These are phyloP conservation scores for Penicillium frequentans DNA, from an alignment of 2,329 filamentous ascomycete species.

Conservation along the genomic window DNA sequence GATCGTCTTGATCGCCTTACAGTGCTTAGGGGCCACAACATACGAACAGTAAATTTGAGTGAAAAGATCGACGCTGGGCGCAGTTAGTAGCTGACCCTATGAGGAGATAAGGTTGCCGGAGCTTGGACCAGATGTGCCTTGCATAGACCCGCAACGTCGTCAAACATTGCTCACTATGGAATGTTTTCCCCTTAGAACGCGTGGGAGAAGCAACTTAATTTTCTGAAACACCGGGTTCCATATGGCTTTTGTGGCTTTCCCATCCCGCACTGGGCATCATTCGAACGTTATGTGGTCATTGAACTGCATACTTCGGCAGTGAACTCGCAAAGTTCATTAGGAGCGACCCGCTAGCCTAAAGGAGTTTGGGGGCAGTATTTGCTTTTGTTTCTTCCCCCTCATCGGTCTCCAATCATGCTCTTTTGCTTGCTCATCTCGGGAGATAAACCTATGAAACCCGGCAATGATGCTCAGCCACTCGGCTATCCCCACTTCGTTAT, in stretches of 20 bases:
- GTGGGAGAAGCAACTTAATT: background rate
- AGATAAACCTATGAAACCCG: background rate
- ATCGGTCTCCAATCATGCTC: background rate
- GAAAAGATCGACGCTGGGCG: constrained; percentile 12
- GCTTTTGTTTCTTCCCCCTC: background rate
- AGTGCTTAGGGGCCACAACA: background rate
- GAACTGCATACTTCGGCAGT: constrained; percentile 11
- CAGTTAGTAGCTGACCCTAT: constrained; percentile 1
- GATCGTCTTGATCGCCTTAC: background rate
- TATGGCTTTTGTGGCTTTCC: constrained; percentile 23
- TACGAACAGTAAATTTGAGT: constrained; percentile 2
- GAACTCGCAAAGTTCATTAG: constrained; percentile 2
- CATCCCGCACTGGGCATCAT: background rate
- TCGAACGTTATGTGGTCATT: background rate
- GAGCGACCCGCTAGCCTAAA: constrained; percentile 5
- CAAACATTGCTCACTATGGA: constrained; percentile 17
- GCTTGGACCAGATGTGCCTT: constrained; percentile 22
- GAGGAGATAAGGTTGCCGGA: constrained; percentile 22
- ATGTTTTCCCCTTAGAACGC: constrained; percentile 5
- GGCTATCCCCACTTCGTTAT: background rate
- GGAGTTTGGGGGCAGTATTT: background rate
- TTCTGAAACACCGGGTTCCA: constrained; percentile 10
- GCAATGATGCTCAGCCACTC: background rate
- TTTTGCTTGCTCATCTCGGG: background rate
- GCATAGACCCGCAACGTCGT: constrained; percentile 19